Evolutionary conservation across 129 eudicot species (phyloP).

Genomic region (Artemisia argyi): DNA sequence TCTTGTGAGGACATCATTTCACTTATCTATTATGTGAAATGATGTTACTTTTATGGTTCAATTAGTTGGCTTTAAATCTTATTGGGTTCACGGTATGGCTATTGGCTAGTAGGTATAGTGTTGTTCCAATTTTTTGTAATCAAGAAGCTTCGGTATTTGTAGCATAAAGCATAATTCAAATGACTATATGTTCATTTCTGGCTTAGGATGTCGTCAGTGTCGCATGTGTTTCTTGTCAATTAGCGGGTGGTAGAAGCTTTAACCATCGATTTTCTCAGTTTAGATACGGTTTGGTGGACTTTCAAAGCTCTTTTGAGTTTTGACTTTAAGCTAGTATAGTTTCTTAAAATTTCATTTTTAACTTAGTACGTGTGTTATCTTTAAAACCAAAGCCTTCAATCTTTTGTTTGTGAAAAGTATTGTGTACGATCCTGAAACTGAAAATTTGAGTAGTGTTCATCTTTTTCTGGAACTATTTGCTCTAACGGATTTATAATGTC

Average conservation of each 20-base stretch:
- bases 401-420: neutral
- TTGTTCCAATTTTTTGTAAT: no score
- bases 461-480: conserved; percentile 1
- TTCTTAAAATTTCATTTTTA: neutral
- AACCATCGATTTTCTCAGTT: no score
- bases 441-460: neutral
- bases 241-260: no score
- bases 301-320: neutral
- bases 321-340: neutral
- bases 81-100: no score
- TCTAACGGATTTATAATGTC: neutral
- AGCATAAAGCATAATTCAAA: no score
- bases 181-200: neutral
- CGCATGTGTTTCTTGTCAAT: neutral
- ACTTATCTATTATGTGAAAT: no score
- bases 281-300: neutral
- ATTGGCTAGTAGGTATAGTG: no score
- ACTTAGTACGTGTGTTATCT: neutral
- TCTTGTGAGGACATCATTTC: no score
- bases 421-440: neutral
- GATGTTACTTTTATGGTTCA: no score
- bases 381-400: neutral
- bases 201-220: neutral
- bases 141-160: no score
- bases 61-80: no score